Evolutionary conservation across 805 yeast species (phyloP), one percentile per base, ranked within the genome.

Genomic region (Zygosaccharomyces lentus): DNA sequence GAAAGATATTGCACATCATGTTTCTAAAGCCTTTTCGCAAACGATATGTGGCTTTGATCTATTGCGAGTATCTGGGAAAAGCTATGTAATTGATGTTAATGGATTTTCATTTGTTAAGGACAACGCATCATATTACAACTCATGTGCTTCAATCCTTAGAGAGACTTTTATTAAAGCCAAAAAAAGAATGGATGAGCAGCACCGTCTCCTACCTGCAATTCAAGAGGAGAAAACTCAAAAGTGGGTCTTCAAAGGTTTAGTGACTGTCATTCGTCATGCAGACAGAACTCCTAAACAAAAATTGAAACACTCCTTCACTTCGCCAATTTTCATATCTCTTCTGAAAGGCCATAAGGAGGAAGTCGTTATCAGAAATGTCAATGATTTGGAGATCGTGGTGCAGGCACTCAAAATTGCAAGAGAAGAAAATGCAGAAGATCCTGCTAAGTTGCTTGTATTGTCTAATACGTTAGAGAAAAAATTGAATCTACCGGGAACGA

Each of bases 251-350:
- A 93, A 93, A 66, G 97, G 97, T 13, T 71, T 87, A 68, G 96
- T 93, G 9, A 76, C 85, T 13, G 95, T 91, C 24, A 84, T 93
- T 45, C 80, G 99, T 56, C 99, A 93, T 67, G 99, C 98, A 6
- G 99, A 93, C 64, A 79, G 99, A 64, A 93, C 99, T 0, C 99
- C 99, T 12, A 93, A 93, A 65, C 99, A 93, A 69, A 93, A 93
- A 65, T 87, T 93, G 71, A 93, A 93, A 64, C 95, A 88, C 67
- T 89, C 97, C 0, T 93, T 93, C 72, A 82, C 84, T 54, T 83
- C 95, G 2, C 90, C 88, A 5, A 75, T 87, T 9, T 93, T 93
- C 61, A 81, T 89, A 36, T 87, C 93, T 0, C 67, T 93, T 46
- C 70, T 93, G 54, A 91, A 91, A 65, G 98, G 97, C 2, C 96